Base-by-base conservation (phyloP, 23 red algal genomes). In the Agarophyton chilense region DNA sequence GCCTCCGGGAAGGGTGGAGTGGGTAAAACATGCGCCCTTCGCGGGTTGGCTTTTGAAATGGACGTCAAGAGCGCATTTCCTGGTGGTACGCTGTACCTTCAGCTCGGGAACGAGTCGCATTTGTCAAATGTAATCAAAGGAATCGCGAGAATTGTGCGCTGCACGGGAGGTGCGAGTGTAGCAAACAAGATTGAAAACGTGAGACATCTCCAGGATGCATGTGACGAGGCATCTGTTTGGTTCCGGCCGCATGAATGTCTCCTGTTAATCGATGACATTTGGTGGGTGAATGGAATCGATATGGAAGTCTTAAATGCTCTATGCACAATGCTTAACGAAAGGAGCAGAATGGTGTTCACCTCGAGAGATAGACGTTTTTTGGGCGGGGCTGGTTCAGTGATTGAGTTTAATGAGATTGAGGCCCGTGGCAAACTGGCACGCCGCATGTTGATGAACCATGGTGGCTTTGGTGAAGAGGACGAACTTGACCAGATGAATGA, bases 261-360 rank as follows among this genome's bases (percentile, higher is more conserved):
- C 4, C 49, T 81, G 13, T 31, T 81, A 24, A 58, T 81, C 29
- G 77, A 81, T 81, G 77, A 81, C 77, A 61, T 81, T 25, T 81
- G 77, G 77, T 55, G 51, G 38, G 51, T 22, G 9, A 81, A 63
- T 21, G 77, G 50, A 21, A 81, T 81, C 60, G 61, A 66, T 26
- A 66, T 66, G 3, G 61, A 66, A 66, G 61, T 66, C 2, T 2
- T 66, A 21, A 66, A 38, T 11, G 61, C 33, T 66, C 61, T 66
- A 32, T 33, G 61, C 24, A 32, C 26, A 3, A 66, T n/a, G n/a
- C n/a, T n/a, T n/a, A n/a, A n/a, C n/a, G n/a, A n/a, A n/a, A n/a
- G n/a, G n/a, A n/a, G n/a, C 33, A 17, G 61, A 21, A 3, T 66
- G 34, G 61, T 66, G 34, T 66, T 66, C 14, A 66, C 61, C 16